Conservation (phyloP, 768 basidiomycete species). For the Candolleomyces aberdarensis region DNA sequence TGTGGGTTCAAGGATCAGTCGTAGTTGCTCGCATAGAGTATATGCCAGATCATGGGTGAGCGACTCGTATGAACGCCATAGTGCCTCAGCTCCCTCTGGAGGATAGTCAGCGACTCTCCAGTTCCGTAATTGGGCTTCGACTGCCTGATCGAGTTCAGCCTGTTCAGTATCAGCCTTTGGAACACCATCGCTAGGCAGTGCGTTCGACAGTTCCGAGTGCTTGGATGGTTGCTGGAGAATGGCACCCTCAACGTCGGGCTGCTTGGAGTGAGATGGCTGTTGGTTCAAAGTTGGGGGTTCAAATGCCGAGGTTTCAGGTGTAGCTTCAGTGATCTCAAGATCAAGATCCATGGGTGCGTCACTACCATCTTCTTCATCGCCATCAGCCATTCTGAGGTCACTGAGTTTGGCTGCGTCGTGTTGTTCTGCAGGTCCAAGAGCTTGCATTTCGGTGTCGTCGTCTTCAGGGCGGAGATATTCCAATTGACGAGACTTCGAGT, state of each 20-base stretch:
- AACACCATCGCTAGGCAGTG: constrained; percentile 21
- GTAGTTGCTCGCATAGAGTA: constrained; percentile 91
- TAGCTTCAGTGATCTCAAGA: constrained; percentile 19
- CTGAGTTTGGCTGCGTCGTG: constrained; percentile 81
- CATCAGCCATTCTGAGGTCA: constrained; percentile 76
- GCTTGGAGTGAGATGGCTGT: constrained; percentile 17
- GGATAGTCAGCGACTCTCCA: constrained; percentile 65
- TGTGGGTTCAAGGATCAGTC: constrained; percentile 94
- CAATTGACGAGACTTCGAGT: constrained; percentile 44
- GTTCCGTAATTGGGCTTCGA: constrained; percentile 45
- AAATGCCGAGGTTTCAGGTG: constrained; percentile 10
- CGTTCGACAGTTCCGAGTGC: constrained; percentile 16
- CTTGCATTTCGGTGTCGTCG: constrained; percentile 74
- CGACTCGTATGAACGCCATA: constrained; percentile 93
- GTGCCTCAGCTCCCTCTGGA: constrained; percentile 53
- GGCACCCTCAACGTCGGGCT: constrained; percentile 42
- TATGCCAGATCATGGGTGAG: constrained; percentile 90
- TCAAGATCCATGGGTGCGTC: constrained; percentile 52
- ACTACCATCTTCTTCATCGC: constrained; percentile 34
- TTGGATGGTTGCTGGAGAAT: constrained; percentile 33
- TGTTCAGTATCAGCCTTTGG: constrained; percentile 23
- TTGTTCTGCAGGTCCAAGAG: constrained; percentile 81
- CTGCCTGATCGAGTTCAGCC: constrained; percentile 22
- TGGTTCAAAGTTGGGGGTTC: neutral
- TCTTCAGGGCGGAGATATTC: constrained; percentile 79